A percentile compares a stretch with the other conserved stretches of the same genome.
Evolutionary conservation across 1,284 basidiomycete genomes (phyloP).

Genomic region (Quambalaria eucalypti): DNA sequence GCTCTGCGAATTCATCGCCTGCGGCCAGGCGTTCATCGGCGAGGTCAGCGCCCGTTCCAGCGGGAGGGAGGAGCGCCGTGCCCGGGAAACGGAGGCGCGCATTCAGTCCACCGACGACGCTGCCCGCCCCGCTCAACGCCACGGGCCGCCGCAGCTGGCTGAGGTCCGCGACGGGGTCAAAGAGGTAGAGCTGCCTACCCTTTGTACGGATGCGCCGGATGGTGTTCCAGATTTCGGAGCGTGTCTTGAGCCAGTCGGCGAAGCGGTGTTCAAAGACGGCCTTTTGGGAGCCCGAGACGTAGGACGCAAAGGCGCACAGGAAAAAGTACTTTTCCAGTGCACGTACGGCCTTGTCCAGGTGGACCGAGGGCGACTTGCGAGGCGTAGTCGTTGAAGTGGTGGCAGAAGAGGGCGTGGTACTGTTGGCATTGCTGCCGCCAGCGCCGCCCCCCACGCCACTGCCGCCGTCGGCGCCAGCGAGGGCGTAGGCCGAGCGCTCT

Average conservation of each 20-base stretch:
- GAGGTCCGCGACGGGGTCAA: slow-evolving; percentile 44
- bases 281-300: slow-evolving; percentile 63
- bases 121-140: neutral
- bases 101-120: slow-evolving; percentile 16
- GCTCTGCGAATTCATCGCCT: slow-evolving; percentile 46
- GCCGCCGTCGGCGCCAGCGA: neutral
- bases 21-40: slow-evolving; percentile 14
- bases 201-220: slow-evolving; percentile 21
- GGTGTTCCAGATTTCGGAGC: slow-evolving; percentile 81
- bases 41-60: no score
- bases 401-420: neutral
- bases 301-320: slow-evolving; percentile 85
- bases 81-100: slow-evolving; percentile 4
- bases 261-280: slow-evolving; percentile 65
- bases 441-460: no score
- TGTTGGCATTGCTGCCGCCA: neutral
- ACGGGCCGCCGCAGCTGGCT: slow-evolving; percentile 2
- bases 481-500: slow-evolving; percentile 25
- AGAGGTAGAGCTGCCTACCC: slow-evolving; percentile 38
- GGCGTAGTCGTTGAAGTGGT: no score
- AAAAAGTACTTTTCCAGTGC: slow-evolving; percentile 67
- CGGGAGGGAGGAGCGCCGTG: no score
- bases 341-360: slow-evolving; percentile 35
- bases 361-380: slow-evolving; percentile 9
- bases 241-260: slow-evolving; percentile 71